These are phyloP conservation scores for Boletus subcaerulescens DNA, from an alignment of 768 basidiomycete species.

Conservation along the genomic window DNA sequence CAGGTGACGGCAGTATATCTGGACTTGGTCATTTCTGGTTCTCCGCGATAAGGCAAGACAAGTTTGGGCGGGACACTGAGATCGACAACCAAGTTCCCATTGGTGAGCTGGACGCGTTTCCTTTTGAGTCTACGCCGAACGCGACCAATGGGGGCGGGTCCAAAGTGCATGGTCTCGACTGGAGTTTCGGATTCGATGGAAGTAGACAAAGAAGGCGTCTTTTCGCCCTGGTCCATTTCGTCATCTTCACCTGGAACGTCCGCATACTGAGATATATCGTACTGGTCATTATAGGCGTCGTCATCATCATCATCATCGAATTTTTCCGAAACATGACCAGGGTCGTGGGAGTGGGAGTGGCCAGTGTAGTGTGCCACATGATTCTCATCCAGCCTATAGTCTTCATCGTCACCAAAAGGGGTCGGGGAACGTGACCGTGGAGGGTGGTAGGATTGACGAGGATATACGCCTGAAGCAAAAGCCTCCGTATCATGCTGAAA, in stretches of 20 bases:
- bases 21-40: slow-evolving; percentile 69
- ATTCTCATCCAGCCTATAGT: slow-evolving; percentile 57
- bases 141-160: slow-evolving; percentile 82
- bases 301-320: slow-evolving; percentile 5
- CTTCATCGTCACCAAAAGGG: slow-evolving; percentile 70
- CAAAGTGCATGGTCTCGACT: slow-evolving; percentile 76
- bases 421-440: slow-evolving; percentile 76
- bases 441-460: slow-evolving; percentile 45
- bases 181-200: slow-evolving; percentile 49
- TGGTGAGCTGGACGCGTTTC: slow-evolving; percentile 79
- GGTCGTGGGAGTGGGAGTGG: slow-evolving; percentile 23
- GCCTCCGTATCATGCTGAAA: slow-evolving; percentile 66
- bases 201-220: slow-evolving; percentile 23
- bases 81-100: slow-evolving; percentile 86
- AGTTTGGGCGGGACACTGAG: slow-evolving; percentile 82
- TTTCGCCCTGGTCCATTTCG: slow-evolving; percentile 22
- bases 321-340: slow-evolving; percentile 26
- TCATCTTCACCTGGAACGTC: slow-evolving; percentile 20
- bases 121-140: slow-evolving; percentile 71
- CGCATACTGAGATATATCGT: slow-evolving; percentile 34
- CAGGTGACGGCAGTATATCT: slow-evolving; percentile 90
- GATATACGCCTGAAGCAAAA: slow-evolving; percentile 60
- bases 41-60: slow-evolving; percentile 66
- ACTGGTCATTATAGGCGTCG: slow-evolving; percentile 18
- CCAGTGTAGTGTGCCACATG: slow-evolving; percentile 57